Base-by-base conservation (phyloP, 257 asterid species). In the Rhazya stricta region DNA sequence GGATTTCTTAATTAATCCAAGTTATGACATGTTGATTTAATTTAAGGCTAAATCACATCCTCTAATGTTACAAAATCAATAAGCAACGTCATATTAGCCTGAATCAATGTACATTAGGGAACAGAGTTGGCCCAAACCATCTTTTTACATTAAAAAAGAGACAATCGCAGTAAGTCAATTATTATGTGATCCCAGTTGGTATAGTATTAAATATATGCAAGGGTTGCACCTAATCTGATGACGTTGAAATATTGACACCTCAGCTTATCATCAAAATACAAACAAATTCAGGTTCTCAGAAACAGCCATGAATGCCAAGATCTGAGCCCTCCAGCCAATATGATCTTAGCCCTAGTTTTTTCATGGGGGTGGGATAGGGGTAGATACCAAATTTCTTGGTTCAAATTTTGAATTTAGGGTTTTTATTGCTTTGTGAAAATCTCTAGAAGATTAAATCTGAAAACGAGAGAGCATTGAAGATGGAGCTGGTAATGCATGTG, bases 121-220 rank as follows among this genome's bases (percentile, higher is more conserved):
- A n/a, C 8, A 39, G 43, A 39, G 58, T 23, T 50, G 58, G 27
- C 58, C 58, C 25, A 19, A 5, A 5, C n/a, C 6, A 1, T 21
- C 7, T 51, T 51, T 19, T 27, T 19, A 48, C 3, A 19, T 21
- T 16, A 15, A 15, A 19, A 51, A 18, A 51, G 4, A 25, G 63
- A 9, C 34, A 9, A 57, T 25, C 63, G 19, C 25, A 36, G 74
- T 74, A 76, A 68, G 53, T 60, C 41, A 60, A 60, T 43, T 69
- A 76, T 57, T 76, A 74, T 36, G 63, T 32, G 75, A 76, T 60
- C 63, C 42, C 45, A 68, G 79, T 57, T 57, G 45, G 79, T 69
- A 57, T 19, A 32, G 57, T 62, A 5, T 43, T 58, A 30, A 27
- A 74, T 56, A 50, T 4, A 13, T 9, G 4, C 19, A 56, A 72